Evolutionary conservation across 2,329 filamentous ascomycete genomes (phyloP).

Genomic region (Sclerotiophoma versabilis): DNA sequence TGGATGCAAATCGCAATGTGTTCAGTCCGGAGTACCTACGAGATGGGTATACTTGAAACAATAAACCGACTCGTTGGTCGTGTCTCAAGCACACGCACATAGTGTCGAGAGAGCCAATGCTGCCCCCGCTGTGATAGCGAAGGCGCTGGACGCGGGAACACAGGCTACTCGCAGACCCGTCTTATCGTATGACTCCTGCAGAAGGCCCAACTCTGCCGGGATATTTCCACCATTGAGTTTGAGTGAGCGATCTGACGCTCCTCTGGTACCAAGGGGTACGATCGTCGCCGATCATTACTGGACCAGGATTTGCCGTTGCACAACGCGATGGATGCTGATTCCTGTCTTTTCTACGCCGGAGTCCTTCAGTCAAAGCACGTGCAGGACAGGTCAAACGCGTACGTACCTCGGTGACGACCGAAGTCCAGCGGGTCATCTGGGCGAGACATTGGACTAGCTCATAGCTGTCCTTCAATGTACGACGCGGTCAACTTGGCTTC

Average conservation of each 20-base stretch:
- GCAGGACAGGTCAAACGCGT: slow-evolving; percentile 21
- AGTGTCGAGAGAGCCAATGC: slow-evolving; percentile 20
- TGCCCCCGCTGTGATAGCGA: slow-evolving; percentile 6
- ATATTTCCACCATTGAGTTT: slow-evolving; percentile 39
- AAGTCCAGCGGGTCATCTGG: slow-evolving; percentile 3
- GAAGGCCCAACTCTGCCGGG: slow-evolving; percentile 35
- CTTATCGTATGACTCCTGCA: slow-evolving; percentile 40
- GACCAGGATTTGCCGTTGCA: slow-evolving; percentile 31
- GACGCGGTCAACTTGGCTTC: not conserved
- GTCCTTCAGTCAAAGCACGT: slow-evolving; percentile 26
- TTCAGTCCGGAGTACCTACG: slow-evolving; percentile 14
- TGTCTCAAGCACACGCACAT: slow-evolving; percentile 16
- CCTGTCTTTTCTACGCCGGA: slow-evolving; percentile 28
- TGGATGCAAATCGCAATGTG: slow-evolving; percentile 10
- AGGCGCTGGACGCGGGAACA: slow-evolving; percentile 39
- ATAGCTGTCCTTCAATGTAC: not conserved
- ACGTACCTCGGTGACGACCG: slow-evolving; percentile 21
- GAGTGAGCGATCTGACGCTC: slow-evolving; percentile 24
- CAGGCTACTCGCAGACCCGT: slow-evolving; percentile 13
- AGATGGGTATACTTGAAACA: slow-evolving; percentile 19
- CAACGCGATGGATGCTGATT: slow-evolving; percentile 27
- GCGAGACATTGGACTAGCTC: not conserved
- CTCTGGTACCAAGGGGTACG: slow-evolving; percentile 26
- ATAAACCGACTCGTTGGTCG: slow-evolving; percentile 13
- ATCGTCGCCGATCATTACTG: slow-evolving; percentile 38